Evolutionary conservation across 495 filamentous ascomycete species (phyloP).

Genomic region (Ramalina peruviana): DNA sequence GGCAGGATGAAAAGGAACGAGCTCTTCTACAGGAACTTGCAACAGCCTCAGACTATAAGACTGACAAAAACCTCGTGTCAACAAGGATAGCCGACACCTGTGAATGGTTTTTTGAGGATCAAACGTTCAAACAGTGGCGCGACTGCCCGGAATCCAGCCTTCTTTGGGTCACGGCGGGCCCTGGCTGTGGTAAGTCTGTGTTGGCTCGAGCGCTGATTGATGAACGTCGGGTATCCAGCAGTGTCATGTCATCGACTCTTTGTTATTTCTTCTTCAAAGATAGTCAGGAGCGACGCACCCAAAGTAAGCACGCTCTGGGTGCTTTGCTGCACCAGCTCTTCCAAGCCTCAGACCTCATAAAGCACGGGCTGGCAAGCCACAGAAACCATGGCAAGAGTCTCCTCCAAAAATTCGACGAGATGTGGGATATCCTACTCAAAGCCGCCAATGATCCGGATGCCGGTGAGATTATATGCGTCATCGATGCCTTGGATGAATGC

Average conservation of each 20-base stretch:
- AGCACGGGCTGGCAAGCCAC: conserved; percentile 17
- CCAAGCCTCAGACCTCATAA: conserved; percentile 15
- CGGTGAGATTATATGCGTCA: conserved; percentile 32
- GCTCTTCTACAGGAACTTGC: too few relatives aligned
- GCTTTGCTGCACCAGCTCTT: conserved; percentile 32
- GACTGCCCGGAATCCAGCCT: conserved; percentile 17
- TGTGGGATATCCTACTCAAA: conserved; percentile 30
- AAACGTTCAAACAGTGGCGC: conserved; percentile 21
- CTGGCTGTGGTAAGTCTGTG: conserved; percentile 35
- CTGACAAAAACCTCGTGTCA: conserved; percentile 15
- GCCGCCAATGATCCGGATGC: conserved; percentile 21
- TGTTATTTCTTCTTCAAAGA: conserved; percentile 39
- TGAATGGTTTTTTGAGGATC: conserved; percentile 24
- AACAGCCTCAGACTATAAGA: conserved; percentile 17
- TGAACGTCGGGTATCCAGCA: conserved; percentile 12
- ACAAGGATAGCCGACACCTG: conserved; percentile 19
- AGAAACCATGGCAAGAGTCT: conserved; percentile 22
- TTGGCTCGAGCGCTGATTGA: conserved; percentile 26
- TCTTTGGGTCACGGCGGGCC: conserved; percentile 32
- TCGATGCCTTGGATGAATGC: conserved; percentile 33
- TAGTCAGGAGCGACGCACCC: conserved; percentile 21
- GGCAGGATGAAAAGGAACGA: conserved; percentile 3
- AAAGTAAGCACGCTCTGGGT: conserved; percentile 21
- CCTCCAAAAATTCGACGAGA: conserved; percentile 18
- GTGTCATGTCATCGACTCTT: conserved; percentile 19